Evolutionary conservation across 768 basidiomycete species (phyloP).

Genomic region (Naganishia onofrii): DNA sequence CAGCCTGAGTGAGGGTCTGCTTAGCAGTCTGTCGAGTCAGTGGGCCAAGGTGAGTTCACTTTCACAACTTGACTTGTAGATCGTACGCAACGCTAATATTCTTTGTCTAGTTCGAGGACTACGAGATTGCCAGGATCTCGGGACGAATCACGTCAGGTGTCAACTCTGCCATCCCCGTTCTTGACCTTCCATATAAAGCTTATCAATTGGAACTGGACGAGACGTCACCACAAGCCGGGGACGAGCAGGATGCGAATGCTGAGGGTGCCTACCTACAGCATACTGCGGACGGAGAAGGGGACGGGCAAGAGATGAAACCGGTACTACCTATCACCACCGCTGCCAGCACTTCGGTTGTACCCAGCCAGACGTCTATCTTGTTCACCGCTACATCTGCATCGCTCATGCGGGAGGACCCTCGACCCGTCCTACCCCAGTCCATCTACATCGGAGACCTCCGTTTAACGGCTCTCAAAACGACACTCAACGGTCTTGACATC

Average conservation of each 20-base stretch:
- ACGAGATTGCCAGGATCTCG: slow-evolving; percentile 87
- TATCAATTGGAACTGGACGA: slow-evolving; percentile 15
- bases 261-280: slow-evolving; percentile 10
- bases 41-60: slow-evolving; percentile 68
- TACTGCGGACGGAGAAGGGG: slow-evolving; percentile 10
- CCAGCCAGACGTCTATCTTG: slow-evolving; percentile 4
- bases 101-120: slow-evolving; percentile 83
- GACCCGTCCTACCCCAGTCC: slow-evolving; percentile 71
- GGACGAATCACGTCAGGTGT: slow-evolving; percentile 82
- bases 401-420: slow-evolving; percentile 31
- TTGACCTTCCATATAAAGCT: slow-evolving; percentile 57
- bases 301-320: slow-evolving; percentile 18
- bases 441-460: slow-evolving; percentile 98
- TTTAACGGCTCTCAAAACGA: slow-evolving; percentile 79
- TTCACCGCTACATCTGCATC: slow-evolving; percentile 18
- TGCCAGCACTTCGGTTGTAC: neutral
- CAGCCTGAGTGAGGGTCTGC: slow-evolving; percentile 82
- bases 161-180: slow-evolving; percentile 80
- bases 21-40: slow-evolving; percentile 68
- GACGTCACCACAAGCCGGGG: neutral
- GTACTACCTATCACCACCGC: neutral
- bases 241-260: slow-evolving; percentile 17
- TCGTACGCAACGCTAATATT: neutral
- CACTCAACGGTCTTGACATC: slow-evolving; percentile 69
- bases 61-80: neutral